Conservation (phyloP, 2,329 filamentous ascomycete genomes). For the Trichoderma asperellum region DNA sequence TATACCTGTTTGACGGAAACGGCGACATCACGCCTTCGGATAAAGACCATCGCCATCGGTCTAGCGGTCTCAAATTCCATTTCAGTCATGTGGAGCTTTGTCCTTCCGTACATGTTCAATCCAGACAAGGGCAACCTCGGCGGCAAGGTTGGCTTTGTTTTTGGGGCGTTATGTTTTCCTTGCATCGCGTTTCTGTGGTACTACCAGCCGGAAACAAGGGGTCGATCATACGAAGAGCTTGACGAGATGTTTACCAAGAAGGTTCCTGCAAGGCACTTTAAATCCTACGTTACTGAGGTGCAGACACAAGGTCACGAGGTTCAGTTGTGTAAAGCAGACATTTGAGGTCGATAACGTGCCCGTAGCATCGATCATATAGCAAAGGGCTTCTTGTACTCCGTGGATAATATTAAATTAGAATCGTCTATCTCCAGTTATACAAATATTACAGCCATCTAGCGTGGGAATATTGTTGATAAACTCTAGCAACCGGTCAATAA, state of each 20-base stretch:
- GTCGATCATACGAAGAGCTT: neutral
- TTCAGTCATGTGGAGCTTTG: neutral
- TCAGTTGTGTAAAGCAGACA: too few relatives aligned
- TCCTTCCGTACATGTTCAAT: constrained; percentile 10
- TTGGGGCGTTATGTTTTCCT: neutral
- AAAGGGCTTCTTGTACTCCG: too few relatives aligned
- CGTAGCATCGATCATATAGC: too few relatives aligned
- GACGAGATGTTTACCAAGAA: constrained; percentile 10
- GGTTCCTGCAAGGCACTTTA: neutral
- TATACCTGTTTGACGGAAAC: neutral
- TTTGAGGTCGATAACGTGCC: too few relatives aligned
- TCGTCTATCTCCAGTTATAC: too few relatives aligned
- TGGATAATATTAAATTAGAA: too few relatives aligned
- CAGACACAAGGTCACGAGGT: neutral
- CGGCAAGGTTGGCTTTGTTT: neutral
- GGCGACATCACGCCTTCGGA: neutral
- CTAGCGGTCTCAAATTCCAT: neutral
- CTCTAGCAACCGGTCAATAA: too few relatives aligned
- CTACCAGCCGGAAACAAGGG: neutral
- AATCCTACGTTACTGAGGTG: neutral
- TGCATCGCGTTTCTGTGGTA: neutral
- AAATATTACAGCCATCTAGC: too few relatives aligned
- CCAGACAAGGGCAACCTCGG: neutral
- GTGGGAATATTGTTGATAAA: too few relatives aligned
- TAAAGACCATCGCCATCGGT: neutral